Evolutionary conservation across 805 yeast genomes (phyloP).

Genomic region (Spathaspora girioi): DNA sequence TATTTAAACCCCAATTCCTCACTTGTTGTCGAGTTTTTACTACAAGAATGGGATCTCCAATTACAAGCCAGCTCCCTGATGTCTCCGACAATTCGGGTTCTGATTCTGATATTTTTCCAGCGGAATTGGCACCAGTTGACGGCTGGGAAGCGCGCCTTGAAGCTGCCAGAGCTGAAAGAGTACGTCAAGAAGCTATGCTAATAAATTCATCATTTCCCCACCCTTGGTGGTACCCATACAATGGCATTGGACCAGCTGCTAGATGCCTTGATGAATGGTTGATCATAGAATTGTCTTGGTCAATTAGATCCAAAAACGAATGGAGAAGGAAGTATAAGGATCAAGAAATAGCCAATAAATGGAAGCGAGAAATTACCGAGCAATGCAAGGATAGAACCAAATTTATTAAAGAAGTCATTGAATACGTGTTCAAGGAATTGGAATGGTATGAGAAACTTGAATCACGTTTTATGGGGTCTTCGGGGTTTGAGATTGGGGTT

Average conservation of each 20-base stretch:
- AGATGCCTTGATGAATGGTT: constrained; percentile 14
- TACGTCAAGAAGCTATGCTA: neutral
- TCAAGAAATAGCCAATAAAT: constrained; percentile 12
- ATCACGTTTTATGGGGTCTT: neutral
- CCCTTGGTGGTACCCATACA: constrained; percentile 14
- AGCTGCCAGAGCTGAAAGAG: constrained; percentile 26
- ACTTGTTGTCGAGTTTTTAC: too few relatives aligned
- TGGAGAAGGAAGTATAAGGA: constrained; percentile 18
- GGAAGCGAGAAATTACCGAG: constrained; percentile 15
- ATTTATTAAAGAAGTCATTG: constrained; percentile 15
- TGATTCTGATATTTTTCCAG: too few relatives aligned
- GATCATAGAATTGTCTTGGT: constrained; percentile 13
- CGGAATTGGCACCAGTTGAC: too few relatives aligned
- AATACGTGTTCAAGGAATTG: constrained; percentile 26
- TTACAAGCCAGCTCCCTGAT: too few relatives aligned
- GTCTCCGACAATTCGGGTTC: too few relatives aligned
- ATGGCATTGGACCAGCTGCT: constrained; percentile 10
- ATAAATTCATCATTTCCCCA: constrained; percentile 13
- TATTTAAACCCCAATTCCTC: too few relatives aligned
- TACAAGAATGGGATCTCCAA: too few relatives aligned
- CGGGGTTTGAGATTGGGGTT: constrained; percentile 12
- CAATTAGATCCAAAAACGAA: constrained; percentile 14
- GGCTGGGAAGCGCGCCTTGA: too few relatives aligned
- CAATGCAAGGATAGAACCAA: constrained; percentile 11
- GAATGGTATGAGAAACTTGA: constrained; percentile 21